Evolutionary conservation across 495 filamentous ascomycete species (phyloP), one percentile per base, ranked within the genome.

Genomic region (Penicillium herquei): DNA sequence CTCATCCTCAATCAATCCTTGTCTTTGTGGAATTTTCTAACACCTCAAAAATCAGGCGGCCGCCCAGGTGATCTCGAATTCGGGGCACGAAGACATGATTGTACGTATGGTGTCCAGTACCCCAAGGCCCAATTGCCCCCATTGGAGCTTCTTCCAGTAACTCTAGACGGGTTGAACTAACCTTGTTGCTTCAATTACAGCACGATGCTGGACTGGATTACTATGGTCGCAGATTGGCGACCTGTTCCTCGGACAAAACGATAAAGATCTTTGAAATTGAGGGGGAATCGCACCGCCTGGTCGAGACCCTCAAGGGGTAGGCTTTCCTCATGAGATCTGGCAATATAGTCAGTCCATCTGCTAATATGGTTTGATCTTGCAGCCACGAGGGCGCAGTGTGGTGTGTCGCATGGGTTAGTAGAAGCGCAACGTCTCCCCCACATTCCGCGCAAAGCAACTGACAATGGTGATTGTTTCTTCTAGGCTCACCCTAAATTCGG

Each of bases 191-290:
- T 49, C 11, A 7, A 39, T 60, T 40, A 6, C 70, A 97, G 93
- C 94, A 98, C 66, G 94, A 98, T 84, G 94, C 93, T 51, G 91
- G 92, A 51, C 86, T 99, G 59, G 95, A 99, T 72, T 98, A 98
- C 76, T 99, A 98, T 73, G 94, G 94, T 63, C 87, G 94, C 57
- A 87, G 93, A 62, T 85, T 99, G 65, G 94, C 94, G 57, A 99
- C 94, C 62, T 98, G 94, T 73, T 96, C 92, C 17, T 96, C 92
- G 52, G 94, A 99, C 74, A 91, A 91, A 70, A 98, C 93, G 46
- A 95, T 99, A 78, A 98, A 97, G 77, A 96, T 99, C 70, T 99
- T 97, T 65, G 94, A 98, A 77, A 88, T 98, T 48, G 94, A 98
- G 71, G 91, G 92, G 58, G 91, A 96, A 66, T 83, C 88, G 61